Evolutionary conservation across 495 filamentous ascomycete genomes (phyloP), one percentile per base, ranked within the genome.

Genomic region (Lasiosphaeria ovina): DNA sequence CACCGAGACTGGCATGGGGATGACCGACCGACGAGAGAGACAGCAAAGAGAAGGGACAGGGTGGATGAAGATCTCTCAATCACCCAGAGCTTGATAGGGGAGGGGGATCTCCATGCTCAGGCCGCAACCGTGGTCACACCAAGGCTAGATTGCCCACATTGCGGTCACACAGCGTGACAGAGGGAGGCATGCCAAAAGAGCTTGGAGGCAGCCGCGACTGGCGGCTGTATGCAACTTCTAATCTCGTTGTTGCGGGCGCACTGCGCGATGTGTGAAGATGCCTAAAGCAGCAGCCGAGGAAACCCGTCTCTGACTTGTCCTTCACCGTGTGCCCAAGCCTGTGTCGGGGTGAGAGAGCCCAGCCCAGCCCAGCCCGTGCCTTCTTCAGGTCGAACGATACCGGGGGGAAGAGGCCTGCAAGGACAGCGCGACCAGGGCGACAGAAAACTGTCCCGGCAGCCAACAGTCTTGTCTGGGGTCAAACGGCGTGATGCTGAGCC

Each of bases 341-440:
- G 12, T 61, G 49, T 48, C 45, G 17, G 52, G 59, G 53, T 55
- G 53, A 56, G 24, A 24, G 24, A 24, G 45, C 34, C 9, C 51
- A 53, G 51, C 38, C 58, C 42, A 45, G 49, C 57, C 44, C 44
- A 47, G 12, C 16, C 44, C 16, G 12, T 11, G 12, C 16, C 12
- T 4, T 47, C 11, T 4, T 44, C 5, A 9, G 24, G 36, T 35
- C 54, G 38, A n/a, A 47, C 16, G 44, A 47, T 11, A 47, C 44
- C 12, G 44, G 12, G 44, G 44, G 44, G 44, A 47, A 47, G 12
- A 59, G 56, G 56, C 56, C 56, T 58, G 56, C 56, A 58, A 58
- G 40, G 56, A 58, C 45, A 57, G 24, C 55, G 55, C 42, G 55
- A 33, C 33, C 12, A n/a, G 5, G 35, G 42, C 9, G 40, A 48